A percentile compares a stretch with the other conserved stretches of the same genome.
Conservation (phyloP, 2,329 filamentous ascomycete genomes). For the Botrytis paeoniae region DNA sequence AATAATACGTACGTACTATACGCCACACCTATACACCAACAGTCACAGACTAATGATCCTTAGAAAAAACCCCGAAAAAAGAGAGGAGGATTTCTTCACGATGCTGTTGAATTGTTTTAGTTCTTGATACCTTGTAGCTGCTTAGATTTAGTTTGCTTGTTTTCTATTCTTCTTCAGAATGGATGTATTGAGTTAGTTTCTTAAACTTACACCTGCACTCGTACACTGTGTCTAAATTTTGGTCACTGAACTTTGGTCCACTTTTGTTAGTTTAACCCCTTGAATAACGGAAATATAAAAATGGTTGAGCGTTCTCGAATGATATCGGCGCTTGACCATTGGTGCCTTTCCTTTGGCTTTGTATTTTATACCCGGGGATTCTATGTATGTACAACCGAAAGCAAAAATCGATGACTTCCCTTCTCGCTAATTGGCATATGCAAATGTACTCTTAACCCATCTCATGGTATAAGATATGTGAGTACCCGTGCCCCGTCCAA, state of each 20-base stretch:
- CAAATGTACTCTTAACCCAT: background rate
- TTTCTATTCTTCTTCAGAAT: background rate
- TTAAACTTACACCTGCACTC: background rate
- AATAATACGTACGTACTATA: background rate
- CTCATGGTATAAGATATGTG: background rate
- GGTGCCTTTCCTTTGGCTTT: too few relatives aligned
- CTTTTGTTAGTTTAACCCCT: background rate
- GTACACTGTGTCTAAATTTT: too few relatives aligned
- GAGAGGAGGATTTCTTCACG: background rate
- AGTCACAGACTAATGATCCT: background rate
- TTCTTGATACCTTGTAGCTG: background rate
- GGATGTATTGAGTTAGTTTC: background rate
- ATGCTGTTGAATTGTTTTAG: background rate
- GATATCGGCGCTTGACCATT: background rate
- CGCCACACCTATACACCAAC: background rate
- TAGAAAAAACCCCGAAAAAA: background rate
- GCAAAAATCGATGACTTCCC: background rate
- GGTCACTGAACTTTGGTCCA: background rate
- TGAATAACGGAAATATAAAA: background rate
- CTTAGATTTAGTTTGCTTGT: background rate
- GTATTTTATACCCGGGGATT: background rate
- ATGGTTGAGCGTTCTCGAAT: background rate
- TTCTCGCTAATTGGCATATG: background rate
- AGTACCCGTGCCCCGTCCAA: background rate
- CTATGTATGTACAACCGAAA: background rate